Evolutionary conservation across 2,329 filamentous ascomycete species (phyloP).

Genomic region (Talaromyces amestolkiae): DNA sequence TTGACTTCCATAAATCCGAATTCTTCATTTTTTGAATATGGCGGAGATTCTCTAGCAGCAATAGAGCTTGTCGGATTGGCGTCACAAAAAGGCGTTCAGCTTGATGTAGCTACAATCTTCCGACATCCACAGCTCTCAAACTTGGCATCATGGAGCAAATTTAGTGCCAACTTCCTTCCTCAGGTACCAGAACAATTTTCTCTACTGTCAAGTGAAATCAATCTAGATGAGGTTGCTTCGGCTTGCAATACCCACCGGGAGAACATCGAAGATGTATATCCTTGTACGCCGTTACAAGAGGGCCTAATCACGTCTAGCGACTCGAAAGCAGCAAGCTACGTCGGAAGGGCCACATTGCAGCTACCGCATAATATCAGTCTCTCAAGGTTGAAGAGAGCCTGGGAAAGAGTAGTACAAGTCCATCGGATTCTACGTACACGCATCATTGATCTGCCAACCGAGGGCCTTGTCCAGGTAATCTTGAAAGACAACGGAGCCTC

Average conservation of each 20-base stretch:
- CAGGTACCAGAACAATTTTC: background rate
- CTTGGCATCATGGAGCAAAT: background rate
- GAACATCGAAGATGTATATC: conserved; percentile 40
- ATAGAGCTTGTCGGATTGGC: background rate
- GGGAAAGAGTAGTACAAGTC: background rate
- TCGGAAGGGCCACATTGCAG: conserved; percentile 32
- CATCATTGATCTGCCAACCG: conserved; percentile 34
- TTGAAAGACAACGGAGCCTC: conserved; percentile 28
- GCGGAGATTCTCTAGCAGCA: conserved; percentile 6
- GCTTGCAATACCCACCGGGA: conserved; percentile 26
- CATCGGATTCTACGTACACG: conserved; percentile 15
- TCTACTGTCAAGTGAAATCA: background rate
- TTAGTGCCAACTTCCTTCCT: background rate
- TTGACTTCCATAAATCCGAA: background rate
- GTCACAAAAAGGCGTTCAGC: background rate
- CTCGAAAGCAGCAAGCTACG: conserved; percentile 43
- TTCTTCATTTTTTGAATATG: background rate
- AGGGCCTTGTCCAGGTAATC: conserved; percentile 40
- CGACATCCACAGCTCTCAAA: background rate
- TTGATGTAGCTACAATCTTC: conserved; percentile 1
- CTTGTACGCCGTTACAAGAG: conserved; percentile 42
- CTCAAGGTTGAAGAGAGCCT: conserved; percentile 32
- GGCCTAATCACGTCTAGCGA: conserved; percentile 47
- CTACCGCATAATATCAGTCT: conserved; percentile 9
- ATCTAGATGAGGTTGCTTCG: background rate